phyloP scores from a whole-genome alignment of 2,329 filamentous ascomycete species.

The Metarhizium humberi region DNA sequence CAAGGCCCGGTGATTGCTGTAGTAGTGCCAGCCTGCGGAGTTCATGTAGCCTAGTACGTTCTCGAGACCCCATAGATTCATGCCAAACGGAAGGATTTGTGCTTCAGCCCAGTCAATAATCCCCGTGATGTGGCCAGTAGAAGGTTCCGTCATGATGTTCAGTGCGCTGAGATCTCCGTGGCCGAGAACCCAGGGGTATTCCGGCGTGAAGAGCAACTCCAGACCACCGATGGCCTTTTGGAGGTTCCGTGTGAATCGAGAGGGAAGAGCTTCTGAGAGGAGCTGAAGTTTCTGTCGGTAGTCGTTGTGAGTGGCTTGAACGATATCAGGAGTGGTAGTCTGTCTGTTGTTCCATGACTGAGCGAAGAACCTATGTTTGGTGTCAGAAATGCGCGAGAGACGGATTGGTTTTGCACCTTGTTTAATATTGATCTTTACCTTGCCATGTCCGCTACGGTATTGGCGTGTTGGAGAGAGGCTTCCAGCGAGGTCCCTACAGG shows the following conservation, averaged over 20 bases:
- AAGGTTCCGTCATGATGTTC: constrained; percentile 18
- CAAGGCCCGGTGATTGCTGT: constrained; percentile 1
- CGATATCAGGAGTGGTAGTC: no score
- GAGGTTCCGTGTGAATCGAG: background rate
- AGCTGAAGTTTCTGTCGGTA: constrained; percentile 5
- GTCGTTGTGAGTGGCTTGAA: background rate
- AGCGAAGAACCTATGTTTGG: no score
- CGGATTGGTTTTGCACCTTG: no score
- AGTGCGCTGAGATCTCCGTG: constrained; percentile 17
- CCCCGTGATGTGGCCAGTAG: constrained; percentile 18
- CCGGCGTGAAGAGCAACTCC: no score
- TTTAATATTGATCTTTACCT: background rate
- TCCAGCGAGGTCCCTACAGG: background rate
- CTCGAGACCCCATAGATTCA: constrained; percentile 18
- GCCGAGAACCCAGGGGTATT: no score
- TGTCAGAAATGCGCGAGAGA: no score
- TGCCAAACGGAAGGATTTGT: constrained; percentile 18
- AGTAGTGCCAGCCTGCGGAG: constrained; percentile 10
- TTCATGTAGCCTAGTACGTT: constrained; percentile 13
- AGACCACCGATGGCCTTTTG: no score
- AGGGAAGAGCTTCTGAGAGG: constrained; percentile 1
- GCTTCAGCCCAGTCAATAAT: constrained; percentile 22
- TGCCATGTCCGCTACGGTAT: constrained; percentile 6
- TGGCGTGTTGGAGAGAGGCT: background rate
- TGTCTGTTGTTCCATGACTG: background rate